Evolutionary conservation across 768 basidiomycete genomes (phyloP), one percentile per base, ranked within the genome.

Genomic region (Hericium erinaceus): DNA sequence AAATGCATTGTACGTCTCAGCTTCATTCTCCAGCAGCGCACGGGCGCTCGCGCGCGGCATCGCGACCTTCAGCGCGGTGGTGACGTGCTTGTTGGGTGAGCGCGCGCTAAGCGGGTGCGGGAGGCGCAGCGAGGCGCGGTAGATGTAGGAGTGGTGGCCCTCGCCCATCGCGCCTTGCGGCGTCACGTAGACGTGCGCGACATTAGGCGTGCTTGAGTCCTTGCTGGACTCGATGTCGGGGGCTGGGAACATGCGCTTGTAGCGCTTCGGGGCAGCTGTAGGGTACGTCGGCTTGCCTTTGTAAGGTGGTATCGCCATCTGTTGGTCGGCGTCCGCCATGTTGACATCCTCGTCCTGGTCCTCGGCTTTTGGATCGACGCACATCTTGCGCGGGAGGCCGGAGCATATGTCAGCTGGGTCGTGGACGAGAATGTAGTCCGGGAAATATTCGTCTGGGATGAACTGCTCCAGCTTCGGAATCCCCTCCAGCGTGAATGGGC

Each of bases 121-220:
- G 83, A 85, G 62, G 41, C 80, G 79, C 72, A 77, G 77, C 55
- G 80, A 77, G 6, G 74, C 80, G 41, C 70, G 64, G 61, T 80
- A 78, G 0, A 81, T 79, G 38, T 67, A 49, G 0, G 84, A 84
- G 62, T 85, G 84, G 61, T 80, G 62, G 0, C 84, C 83, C 0
- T 13, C 0, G 4, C 82, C 83, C 44, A 46, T 46, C 44, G 20
- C 44, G 44, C 44, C 44, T 7, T 46, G 44, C 44, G 16, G 16
- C n/a, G 16, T 46, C 44, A 46, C 44, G 44, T 46, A 46, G n/a
- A 46, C n/a, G 16, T 46, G 44, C 44, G 44, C 44, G 12, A 46
- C 44, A 16, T 46, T 12, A 7, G 44, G 44, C 44, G 2, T 16
- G 16, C 20, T 20, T 15, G 16, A 16, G 44, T 46, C 15, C 7